Conservation (phyloP, 345 rosid species). For the Melastoma malabathricum region DNA sequence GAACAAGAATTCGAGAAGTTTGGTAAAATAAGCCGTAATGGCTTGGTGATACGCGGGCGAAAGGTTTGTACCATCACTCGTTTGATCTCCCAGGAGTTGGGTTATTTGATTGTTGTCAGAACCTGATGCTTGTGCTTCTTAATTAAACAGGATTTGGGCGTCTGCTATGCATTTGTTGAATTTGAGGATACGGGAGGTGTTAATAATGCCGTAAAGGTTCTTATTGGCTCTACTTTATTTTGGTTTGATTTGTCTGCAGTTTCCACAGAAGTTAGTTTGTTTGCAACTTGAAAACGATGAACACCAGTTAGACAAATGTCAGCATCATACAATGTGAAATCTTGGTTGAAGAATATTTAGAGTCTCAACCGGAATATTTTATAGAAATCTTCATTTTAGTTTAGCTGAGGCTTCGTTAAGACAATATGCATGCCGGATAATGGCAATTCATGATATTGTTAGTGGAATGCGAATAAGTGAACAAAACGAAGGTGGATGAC, state of each 20-base stretch:
- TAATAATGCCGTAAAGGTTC: constrained; percentile 44
- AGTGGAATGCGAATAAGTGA: no score
- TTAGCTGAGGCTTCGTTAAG: no score
- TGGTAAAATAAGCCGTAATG: constrained; percentile 45
- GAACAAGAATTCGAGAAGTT: constrained; percentile 56
- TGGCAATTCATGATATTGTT: no score
- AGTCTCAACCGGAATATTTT: no score
- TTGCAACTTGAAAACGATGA: no score
- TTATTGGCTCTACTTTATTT: background rate
- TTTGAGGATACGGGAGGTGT: constrained; percentile 54
- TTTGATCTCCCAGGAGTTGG: background rate
- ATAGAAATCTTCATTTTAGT: no score
- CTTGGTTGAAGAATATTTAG: no score
- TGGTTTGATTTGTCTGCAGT: background rate
- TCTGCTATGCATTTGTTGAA: constrained; percentile 69
- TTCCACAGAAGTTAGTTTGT: background rate
- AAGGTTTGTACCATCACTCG: constrained; percentile 25
- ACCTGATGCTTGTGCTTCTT: constrained; percentile 4
- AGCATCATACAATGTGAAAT: no score
- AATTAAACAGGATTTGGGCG: constrained; percentile 47
- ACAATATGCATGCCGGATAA: no score
- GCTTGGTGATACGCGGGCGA: constrained; percentile 55
- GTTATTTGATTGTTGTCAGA: background rate
- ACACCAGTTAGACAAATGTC: no score
- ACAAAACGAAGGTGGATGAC: no score